Conservation (phyloP, 208 protist species). For the Crithidia brevicula region DNA sequence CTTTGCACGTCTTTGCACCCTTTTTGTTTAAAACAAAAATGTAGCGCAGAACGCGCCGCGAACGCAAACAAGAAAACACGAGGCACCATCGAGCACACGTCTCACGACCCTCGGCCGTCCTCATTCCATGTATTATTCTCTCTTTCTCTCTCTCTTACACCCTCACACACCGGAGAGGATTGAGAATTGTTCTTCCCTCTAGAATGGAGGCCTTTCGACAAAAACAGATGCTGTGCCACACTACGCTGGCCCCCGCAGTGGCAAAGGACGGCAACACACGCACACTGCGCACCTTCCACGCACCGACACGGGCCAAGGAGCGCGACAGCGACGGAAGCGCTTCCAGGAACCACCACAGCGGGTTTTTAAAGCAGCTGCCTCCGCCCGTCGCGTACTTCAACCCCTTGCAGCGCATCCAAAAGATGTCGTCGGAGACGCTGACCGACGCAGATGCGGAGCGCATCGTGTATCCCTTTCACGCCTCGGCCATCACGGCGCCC, state of each 20-base stretch:
- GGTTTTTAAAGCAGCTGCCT: conserved; percentile 13
- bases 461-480: conserved; percentile 46
- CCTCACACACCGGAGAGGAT: too few relatives aligned
- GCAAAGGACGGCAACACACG: conserved; percentile 15
- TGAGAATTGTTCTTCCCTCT: too few relatives aligned
- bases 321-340: not conserved
- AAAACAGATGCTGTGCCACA: conserved; percentile 15
- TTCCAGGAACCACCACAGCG: not conserved
- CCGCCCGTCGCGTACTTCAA: conserved; percentile 18
- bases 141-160: too few relatives aligned
- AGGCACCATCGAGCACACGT: too few relatives aligned
- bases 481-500: conserved; percentile 28
- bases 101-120: too few relatives aligned
- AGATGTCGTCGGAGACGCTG: conserved; percentile 42
- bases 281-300: conserved; percentile 36
- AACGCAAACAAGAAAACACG: not conserved
- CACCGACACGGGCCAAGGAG: conserved; percentile 26
- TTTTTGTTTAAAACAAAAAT: not conserved
- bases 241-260: conserved; percentile 21
- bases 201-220: conserved; percentile 21
- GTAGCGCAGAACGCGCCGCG: not conserved
- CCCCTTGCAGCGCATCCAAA: conserved; percentile 29
- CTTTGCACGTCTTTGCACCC: not conserved
- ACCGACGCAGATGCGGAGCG: conserved; percentile 53
- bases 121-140: too few relatives aligned